Conservation (phyloP, 169 alveolate species). For the Babesia divergens region DNA sequence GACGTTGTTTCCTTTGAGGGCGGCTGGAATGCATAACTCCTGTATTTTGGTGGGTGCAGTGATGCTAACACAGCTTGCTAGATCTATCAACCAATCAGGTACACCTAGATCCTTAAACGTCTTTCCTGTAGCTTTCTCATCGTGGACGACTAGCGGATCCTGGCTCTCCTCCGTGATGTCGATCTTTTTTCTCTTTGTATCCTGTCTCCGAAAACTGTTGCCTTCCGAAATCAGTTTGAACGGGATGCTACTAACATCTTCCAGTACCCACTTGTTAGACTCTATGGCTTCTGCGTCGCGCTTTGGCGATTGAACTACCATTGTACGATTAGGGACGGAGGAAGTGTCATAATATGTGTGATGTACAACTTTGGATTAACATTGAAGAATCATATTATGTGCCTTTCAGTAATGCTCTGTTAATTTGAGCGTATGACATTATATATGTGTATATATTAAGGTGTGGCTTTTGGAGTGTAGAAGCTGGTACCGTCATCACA, state of each 20-base stretch:
- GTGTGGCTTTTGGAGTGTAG: too few species aligned
- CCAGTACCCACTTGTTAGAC: slow-evolving; percentile 22
- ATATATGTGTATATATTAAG: too few species aligned
- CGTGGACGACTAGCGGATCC: not conserved
- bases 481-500: too few species aligned
- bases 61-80: slow-evolving; percentile 48
- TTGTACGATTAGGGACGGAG: not conserved
- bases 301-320: not conserved
- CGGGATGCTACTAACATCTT: not conserved
- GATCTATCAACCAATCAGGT: slow-evolving; percentile 71
- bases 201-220: not conserved
- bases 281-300: not conserved
- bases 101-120: slow-evolving; percentile 71
- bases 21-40: slow-evolving; percentile 85
- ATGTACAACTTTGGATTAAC: too few species aligned
- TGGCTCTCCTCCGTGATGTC: not conserved
- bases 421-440: too few species aligned
- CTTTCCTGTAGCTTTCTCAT: slow-evolving; percentile 6
- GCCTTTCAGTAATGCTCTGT: too few species aligned
- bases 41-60: slow-evolving; percentile 88
- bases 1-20: slow-evolving; percentile 85
- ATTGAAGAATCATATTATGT: too few species aligned
- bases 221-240: slow-evolving; percentile 19
- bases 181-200: not conserved
- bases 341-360: not conserved